Percentiles rank a stretch among this genome's conserved stretches.
Evolutionary conservation across 495 filamentous ascomycete genomes (phyloP).

Genomic region (Penicillium turbatum): DNA sequence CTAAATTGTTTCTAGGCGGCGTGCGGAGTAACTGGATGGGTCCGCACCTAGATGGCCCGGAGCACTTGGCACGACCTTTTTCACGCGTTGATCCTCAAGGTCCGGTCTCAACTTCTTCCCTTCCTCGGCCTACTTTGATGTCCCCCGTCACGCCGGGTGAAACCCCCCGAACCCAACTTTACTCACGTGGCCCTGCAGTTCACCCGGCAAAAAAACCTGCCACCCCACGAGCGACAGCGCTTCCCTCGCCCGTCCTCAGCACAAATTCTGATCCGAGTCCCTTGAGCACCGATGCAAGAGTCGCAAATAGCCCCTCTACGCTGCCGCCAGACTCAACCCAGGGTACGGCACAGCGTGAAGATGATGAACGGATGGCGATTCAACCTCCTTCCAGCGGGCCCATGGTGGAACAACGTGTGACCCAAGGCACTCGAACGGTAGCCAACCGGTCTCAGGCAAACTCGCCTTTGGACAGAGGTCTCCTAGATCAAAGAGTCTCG

Average conservation of each 20-base stretch:
- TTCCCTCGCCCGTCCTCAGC: constrained; percentile 20
- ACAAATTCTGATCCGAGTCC: constrained; percentile 16
- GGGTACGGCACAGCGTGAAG: not conserved
- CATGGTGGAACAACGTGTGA: not conserved
- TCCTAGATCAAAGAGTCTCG: no score
- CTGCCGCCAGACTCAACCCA: not conserved
- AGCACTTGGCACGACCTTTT: not conserved
- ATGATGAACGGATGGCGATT: not conserved
- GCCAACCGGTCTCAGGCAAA: not conserved
- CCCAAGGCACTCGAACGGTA: not conserved
- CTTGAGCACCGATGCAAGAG: not conserved
- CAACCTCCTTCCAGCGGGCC: not conserved
- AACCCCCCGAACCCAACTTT: constrained; percentile 1
- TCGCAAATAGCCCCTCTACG: constrained; percentile 52
- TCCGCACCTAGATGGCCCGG: not conserved
- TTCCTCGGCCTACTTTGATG: constrained; percentile 11
- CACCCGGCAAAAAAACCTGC: constrained; percentile 1
- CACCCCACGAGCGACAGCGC: constrained; percentile 3
- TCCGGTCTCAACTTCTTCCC: not conserved
- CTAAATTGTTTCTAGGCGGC: constrained; percentile 61
- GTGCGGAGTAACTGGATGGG: constrained; percentile 66
- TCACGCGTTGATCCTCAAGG: not conserved
- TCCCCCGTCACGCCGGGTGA: constrained; percentile 27
- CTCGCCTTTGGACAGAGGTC: not conserved
- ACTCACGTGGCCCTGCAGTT: not conserved